These are phyloP conservation scores for Jamesozyma piceae DNA, from an alignment of 805 yeast species.

Conservation along the genomic window DNA sequence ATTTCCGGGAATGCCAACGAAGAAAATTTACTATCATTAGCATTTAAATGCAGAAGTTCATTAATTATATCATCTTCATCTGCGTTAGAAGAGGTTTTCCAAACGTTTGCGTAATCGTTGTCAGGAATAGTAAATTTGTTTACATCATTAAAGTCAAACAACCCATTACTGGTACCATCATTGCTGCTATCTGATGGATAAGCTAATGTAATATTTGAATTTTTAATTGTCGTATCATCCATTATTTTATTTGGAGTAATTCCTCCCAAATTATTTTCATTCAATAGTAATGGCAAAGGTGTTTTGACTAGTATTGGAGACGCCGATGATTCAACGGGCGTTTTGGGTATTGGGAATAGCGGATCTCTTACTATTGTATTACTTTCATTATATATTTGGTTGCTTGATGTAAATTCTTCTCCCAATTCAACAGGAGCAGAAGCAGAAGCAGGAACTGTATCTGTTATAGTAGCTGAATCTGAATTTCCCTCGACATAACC, in stretches of 20 bases:
- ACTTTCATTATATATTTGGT: no score
- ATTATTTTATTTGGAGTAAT: neutral
- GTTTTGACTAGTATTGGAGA: neutral
- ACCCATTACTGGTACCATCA: neutral
- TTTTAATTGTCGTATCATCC: neutral
- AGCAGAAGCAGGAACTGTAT: neutral
- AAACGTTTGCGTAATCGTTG: neutral
- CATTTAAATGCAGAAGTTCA: neutral
- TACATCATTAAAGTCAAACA: neutral
- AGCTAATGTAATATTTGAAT: neutral
- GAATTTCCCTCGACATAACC: no score
- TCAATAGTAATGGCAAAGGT: neutral
- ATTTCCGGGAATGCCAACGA: slow-evolving; percentile 5
- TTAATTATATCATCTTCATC: neutral
- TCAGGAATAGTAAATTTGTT: no score
- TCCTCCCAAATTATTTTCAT: neutral
- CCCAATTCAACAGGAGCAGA: no score
- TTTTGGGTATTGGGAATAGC: neutral
- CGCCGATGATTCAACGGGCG: neutral
- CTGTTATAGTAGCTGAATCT: neutral
- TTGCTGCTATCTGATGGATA: neutral
- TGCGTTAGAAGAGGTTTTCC: neutral
- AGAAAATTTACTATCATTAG: neutral
- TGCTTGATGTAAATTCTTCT: no score
- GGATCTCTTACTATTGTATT: neutral